phyloP scores from a whole-genome alignment of 768 basidiomycete genomes.

The Mycena chlorophos region DNA sequence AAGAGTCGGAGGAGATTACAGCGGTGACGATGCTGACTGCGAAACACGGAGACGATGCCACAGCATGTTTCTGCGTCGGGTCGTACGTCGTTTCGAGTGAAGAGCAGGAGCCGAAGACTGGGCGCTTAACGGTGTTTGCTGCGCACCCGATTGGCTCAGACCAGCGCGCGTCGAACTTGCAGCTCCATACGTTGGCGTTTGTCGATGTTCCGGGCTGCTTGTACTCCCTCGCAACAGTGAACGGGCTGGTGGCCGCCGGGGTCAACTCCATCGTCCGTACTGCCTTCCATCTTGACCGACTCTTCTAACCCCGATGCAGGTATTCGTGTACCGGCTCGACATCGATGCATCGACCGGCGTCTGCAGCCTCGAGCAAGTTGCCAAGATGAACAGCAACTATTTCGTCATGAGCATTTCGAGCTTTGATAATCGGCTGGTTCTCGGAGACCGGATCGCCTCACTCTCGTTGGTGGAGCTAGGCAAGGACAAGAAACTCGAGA shows the following conservation, averaged over 20 bases:
- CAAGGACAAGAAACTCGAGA: slow-evolving; percentile 41
- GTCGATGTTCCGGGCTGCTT: slow-evolving; percentile 62
- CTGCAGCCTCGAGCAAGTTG: slow-evolving; percentile 42
- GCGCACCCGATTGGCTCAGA: slow-evolving; percentile 30
- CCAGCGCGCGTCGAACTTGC: slow-evolving; percentile 27
- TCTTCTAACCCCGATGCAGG: slow-evolving; percentile 30
- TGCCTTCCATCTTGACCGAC: not conserved
- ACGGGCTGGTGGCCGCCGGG: slow-evolving; percentile 61
- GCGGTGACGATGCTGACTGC: slow-evolving; percentile 40
- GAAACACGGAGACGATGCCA: slow-evolving; percentile 30
- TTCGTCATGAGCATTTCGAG: slow-evolving; percentile 66
- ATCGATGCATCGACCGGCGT: slow-evolving; percentile 32
- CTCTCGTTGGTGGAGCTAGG: slow-evolving; percentile 64
- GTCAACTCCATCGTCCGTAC: slow-evolving; percentile 73
- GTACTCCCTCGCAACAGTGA: slow-evolving; percentile 55
- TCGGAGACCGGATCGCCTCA: slow-evolving; percentile 82
- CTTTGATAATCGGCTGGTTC: slow-evolving; percentile 54
- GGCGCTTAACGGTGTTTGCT: slow-evolving; percentile 62
- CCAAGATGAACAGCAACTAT: slow-evolving; percentile 83
- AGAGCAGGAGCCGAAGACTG: slow-evolving; percentile 54
- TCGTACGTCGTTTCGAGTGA: slow-evolving; percentile 41
- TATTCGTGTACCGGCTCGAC: slow-evolving; percentile 49
- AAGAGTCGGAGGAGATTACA: slow-evolving; percentile 62
- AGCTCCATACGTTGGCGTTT: slow-evolving; percentile 44
- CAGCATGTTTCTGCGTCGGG: slow-evolving; percentile 52